phyloP scores from a whole-genome alignment of 2,329 filamentous ascomycete species.

The Neocucurbitaria cava region DNA sequence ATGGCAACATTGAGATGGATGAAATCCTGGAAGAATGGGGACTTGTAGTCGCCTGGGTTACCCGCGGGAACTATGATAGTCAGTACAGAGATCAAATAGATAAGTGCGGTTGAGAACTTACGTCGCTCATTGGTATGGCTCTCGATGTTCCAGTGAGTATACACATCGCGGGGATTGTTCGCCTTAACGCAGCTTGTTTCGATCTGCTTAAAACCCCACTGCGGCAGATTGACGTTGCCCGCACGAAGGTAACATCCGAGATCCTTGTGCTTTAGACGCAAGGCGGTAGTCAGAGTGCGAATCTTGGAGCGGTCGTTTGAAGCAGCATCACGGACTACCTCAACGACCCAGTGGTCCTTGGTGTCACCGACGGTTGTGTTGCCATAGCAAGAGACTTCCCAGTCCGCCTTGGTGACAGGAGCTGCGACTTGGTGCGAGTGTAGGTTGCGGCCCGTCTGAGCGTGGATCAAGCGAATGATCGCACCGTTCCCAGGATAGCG shows the following conservation, averaged over 20 bases:
- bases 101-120: constrained; percentile 63
- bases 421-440: constrained; percentile 93
- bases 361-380: constrained; percentile 95
- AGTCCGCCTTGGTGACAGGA: constrained; percentile 85
- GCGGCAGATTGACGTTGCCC: constrained; percentile 93
- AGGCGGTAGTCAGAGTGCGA: constrained; percentile 90
- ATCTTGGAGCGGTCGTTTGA: constrained; percentile 84
- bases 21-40: constrained; percentile 96
- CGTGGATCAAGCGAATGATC: constrained; percentile 85
- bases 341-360: constrained; percentile 96
- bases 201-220: constrained; percentile 99
- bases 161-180: constrained; percentile 90
- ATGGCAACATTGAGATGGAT: constrained; percentile 98
- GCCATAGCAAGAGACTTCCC: constrained; percentile 94
- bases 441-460: constrained; percentile 94
- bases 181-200: constrained; percentile 94
- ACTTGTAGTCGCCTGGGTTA: constrained; percentile 91
- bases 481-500: constrained; percentile 79
- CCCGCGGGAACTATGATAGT: constrained; percentile 75
- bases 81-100: constrained; percentile 31
- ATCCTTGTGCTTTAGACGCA: constrained; percentile 82
- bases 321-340: constrained; percentile 88
- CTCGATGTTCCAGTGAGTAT: constrained; percentile 99
- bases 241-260: constrained; percentile 94
- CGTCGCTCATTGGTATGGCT: constrained; percentile 91